Conservation (phyloP, 140 eudicot species). For the Flaveria floridana region DNA sequence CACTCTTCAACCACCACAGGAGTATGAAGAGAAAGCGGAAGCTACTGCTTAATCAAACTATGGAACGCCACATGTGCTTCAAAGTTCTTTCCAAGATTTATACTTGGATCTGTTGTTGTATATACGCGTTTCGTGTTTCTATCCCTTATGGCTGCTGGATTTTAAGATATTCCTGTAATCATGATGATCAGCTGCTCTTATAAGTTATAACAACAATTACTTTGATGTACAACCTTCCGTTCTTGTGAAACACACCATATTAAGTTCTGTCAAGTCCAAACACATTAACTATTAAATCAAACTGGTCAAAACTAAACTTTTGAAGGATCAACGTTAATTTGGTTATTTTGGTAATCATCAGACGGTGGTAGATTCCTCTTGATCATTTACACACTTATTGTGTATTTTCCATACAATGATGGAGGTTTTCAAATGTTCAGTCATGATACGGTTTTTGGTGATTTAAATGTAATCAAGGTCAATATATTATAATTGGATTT, state of each 20-base stretch:
- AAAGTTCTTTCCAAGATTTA: conserved; percentile 28
- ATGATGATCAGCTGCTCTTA: conserved; percentile 41
- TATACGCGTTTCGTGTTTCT: conserved; percentile 39
- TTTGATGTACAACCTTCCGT: conserved; percentile 35
- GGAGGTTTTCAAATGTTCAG: neutral
- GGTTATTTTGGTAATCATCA: neutral
- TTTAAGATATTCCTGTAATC: conserved; percentile 34
- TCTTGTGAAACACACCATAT: conserved; percentile 23
- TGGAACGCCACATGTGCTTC: conserved; percentile 5
- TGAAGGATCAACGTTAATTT: neutral
- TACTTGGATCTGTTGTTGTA: conserved; percentile 44
- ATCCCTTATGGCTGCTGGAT: conserved; percentile 36
- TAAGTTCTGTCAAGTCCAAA: neutral
- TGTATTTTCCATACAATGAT: neutral
- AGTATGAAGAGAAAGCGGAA: conserved; percentile 73
- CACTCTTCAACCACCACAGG: conserved; percentile 81
- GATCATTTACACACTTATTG: neutral
- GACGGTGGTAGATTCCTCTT: neutral
- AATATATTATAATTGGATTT: no score
- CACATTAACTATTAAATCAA: neutral
- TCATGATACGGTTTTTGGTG: no score
- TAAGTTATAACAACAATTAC: conserved; percentile 31
- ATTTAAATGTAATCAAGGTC: no score
- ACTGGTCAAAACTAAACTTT: neutral
- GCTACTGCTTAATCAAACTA: conserved; percentile 69